A percentile compares a stretch with the other conserved stretches of the same genome.
These are phyloP conservation scores for Tuber melanosporum DNA, from an alignment of 495 filamentous ascomycete species.

Conservation along the genomic window DNA sequence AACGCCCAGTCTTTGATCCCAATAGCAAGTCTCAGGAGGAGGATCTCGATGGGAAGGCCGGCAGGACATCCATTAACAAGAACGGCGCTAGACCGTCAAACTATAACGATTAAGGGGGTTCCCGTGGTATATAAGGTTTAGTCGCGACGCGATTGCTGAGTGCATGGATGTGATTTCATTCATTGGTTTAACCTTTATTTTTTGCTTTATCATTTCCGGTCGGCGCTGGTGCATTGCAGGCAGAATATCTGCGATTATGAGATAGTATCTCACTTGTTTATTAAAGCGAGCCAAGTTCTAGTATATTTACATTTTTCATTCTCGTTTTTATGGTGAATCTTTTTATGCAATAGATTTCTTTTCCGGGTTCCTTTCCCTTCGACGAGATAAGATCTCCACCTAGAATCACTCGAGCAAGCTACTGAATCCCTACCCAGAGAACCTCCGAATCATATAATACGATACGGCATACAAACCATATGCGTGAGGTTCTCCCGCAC, in stretches of 20 bases:
- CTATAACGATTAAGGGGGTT: constrained; percentile 54
- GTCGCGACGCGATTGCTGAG: background rate
- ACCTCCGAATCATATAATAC: background rate
- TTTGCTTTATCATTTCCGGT: background rate
- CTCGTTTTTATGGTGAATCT: background rate
- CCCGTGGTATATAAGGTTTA: background rate
- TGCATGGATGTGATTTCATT: background rate
- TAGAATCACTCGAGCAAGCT: background rate
- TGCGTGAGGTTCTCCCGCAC: background rate
- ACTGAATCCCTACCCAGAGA: background rate
- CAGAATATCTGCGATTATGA: background rate
- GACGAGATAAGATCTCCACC: background rate
- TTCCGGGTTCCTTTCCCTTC: background rate
- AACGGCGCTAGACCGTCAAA: constrained; percentile 56
- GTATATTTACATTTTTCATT: background rate
- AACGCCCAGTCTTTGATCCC: constrained; percentile 52
- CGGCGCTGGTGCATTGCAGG: background rate
- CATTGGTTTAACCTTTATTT: background rate
- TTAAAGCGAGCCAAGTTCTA: background rate
- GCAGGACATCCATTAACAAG: constrained; percentile 53
- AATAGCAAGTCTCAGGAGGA: constrained; percentile 56
- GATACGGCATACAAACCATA: background rate
- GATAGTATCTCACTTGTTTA: background rate
- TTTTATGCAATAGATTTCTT: background rate
- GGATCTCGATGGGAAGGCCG: constrained; percentile 48